Evolutionary conservation across 805 yeast genomes (phyloP).

Genomic region (Candida palmyrensis): DNA sequence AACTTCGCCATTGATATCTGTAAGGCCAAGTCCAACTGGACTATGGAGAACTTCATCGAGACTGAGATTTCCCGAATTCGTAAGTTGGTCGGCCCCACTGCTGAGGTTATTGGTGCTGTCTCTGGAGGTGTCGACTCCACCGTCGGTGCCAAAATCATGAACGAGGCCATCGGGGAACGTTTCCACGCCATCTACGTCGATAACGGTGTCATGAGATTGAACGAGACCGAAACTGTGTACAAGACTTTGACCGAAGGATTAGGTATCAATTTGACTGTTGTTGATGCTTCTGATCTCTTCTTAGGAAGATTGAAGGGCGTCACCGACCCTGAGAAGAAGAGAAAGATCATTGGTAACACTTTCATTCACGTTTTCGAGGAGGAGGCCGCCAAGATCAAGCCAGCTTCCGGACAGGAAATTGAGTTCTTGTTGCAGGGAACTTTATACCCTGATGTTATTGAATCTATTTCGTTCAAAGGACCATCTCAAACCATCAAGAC

Average conservation of each 20-base stretch:
- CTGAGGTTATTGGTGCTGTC: conserved; percentile 99
- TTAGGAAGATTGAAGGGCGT: conserved; percentile 83
- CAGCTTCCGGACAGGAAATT: conserved; percentile 82
- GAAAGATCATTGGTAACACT: conserved; percentile 97
- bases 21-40: conserved; percentile 86
- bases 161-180: conserved; percentile 96
- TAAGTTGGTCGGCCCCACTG: conserved; percentile 90
- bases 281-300: conserved; percentile 91
- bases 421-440: conserved; percentile 96
- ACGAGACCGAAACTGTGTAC: conserved; percentile 87
- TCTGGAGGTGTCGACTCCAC: conserved; percentile 99
- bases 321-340: conserved; percentile 97
- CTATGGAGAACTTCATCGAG: conserved; percentile 95
- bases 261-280: conserved; percentile 90
- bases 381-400: conserved; percentile 88
- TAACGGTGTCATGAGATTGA: conserved; percentile 94
- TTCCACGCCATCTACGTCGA: conserved; percentile 98
- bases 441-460: conserved; percentile 96
- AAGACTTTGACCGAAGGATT: conserved; percentile 86
- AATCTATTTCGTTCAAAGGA: conserved; percentile 97
- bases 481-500: conserved; percentile 99
- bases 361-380: conserved; percentile 96
- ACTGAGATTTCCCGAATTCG: conserved; percentile 93
- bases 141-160: conserved; percentile 97
- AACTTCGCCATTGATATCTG: conserved; percentile 94